These are phyloP conservation scores for Vanrija humicola DNA, from an alignment of 1,284 basidiomycete species.

Conservation along the genomic window DNA sequence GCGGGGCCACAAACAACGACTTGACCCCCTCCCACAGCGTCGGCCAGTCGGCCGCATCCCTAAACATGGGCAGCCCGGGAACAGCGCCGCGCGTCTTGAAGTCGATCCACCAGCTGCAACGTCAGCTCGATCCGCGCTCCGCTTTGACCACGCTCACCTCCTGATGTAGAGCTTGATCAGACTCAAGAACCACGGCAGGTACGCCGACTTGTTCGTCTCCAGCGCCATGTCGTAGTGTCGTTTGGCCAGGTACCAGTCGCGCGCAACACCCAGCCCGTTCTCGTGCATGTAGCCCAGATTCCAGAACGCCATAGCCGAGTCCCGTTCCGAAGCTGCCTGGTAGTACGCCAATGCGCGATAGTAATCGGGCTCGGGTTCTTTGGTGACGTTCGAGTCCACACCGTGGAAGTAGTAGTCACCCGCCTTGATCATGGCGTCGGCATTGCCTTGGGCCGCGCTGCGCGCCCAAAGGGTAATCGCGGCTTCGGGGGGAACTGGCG, in stretches of 20 bases:
- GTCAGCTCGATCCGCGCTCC: not conserved
- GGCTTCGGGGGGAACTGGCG: constrained; percentile 44
- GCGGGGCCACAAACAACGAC: constrained; percentile 22
- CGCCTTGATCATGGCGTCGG: constrained; percentile 94
- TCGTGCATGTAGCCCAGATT: constrained; percentile 99
- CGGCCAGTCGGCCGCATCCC: constrained; percentile 15
- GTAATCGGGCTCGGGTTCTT: constrained; percentile 55
- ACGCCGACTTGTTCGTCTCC: constrained; percentile 72
- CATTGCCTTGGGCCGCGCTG: constrained; percentile 86
- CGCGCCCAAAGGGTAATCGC: constrained; percentile 91
- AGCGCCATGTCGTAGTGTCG: constrained; percentile 88
- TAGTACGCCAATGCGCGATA: constrained; percentile 92
- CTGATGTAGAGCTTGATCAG: constrained; percentile 75
- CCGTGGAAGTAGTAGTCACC: constrained; percentile 79
- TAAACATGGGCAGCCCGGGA: constrained; percentile 41
- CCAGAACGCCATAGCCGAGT: constrained; percentile 95
- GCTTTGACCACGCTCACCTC: constrained; percentile 14
- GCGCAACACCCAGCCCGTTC: constrained; percentile 81
- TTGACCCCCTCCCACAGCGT: constrained; percentile 34
- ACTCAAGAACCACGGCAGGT: constrained; percentile 78
- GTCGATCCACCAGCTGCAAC: constrained; percentile 42
- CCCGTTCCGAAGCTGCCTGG: constrained; percentile 79
- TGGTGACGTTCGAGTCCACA: constrained; percentile 27
- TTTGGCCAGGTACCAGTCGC: constrained; percentile 97
- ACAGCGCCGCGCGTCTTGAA: constrained; percentile 35